phyloP scores from a whole-genome alignment of 225 moss, liverwort and hornwort species.

The Physcomitrellopsis africana region DNA sequence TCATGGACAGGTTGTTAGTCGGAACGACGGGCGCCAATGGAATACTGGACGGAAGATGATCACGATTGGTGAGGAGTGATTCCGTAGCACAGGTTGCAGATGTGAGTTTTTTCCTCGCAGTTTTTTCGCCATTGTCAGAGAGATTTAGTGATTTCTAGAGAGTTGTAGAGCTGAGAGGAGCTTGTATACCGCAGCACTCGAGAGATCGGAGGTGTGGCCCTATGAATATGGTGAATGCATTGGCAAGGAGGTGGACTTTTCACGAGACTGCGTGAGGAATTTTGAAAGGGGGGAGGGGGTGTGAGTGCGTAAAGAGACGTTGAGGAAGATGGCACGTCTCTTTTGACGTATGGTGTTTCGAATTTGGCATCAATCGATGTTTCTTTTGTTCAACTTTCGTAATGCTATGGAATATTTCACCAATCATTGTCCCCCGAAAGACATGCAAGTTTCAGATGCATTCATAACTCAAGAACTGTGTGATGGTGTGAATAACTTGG shows the following conservation, averaged over 20 bases:
- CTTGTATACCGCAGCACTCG: slow-evolving; percentile 3
- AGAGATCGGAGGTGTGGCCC: slow-evolving; percentile 10
- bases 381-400: no score
- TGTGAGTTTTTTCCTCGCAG: background rate
- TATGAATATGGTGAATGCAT: slow-evolving; percentile 23
- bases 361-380: background rate
- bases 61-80: background rate
- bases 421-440: slow-evolving; percentile 14
- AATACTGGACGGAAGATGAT: background rate
- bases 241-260: slow-evolving; percentile 1
- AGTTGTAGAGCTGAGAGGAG: background rate
- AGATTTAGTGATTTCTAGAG: background rate
- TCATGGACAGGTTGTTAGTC: background rate
- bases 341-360: background rate
- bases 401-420: no score
- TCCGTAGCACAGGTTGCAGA: background rate
- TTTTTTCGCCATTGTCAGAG: no score
- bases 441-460: background rate
- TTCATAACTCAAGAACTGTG: slow-evolving; percentile 3
- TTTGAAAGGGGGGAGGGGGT: slow-evolving; percentile 6
- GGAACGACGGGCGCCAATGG: slow-evolving; percentile 5
- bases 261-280: slow-evolving; percentile 30
- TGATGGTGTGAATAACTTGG: slow-evolving; percentile 15
- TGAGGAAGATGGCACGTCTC: slow-evolving; percentile 21
- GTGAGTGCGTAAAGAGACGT: slow-evolving; percentile 2